Conservation (phyloP, 2,329 filamentous ascomycete species). For the Fusarium concolor region DNA sequence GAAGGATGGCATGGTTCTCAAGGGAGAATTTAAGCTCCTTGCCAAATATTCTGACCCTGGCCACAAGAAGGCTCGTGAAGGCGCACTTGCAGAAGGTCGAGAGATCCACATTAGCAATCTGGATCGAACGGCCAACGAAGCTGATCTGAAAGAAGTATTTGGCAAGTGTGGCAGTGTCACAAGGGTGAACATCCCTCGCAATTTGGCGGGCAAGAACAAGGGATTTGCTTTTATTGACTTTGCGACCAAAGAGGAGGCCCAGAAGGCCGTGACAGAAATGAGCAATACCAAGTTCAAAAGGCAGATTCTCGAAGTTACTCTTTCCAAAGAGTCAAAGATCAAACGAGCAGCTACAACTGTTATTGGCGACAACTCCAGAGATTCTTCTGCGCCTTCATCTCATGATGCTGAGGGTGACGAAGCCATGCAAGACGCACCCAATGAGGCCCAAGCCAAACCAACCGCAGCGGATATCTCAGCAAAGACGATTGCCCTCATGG, state of each 20-base stretch:
- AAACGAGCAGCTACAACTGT: slow-evolving; percentile 65
- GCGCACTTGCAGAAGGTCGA: slow-evolving; percentile 85
- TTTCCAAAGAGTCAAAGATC: slow-evolving; percentile 67
- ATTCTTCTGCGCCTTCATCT: slow-evolving; percentile 52
- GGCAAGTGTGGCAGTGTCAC: slow-evolving; percentile 80
- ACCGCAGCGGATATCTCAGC: slow-evolving; percentile 65
- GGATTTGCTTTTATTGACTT: slow-evolving; percentile 88
- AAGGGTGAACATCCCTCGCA: slow-evolving; percentile 76
- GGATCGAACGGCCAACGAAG: slow-evolving; percentile 70
- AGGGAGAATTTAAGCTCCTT: slow-evolving; percentile 74
- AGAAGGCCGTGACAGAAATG: slow-evolving; percentile 73
- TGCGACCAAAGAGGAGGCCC: slow-evolving; percentile 74
- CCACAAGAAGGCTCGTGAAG: slow-evolving; percentile 81
- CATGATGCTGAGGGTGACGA: slow-evolving; percentile 55
- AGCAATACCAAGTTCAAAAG: slow-evolving; percentile 77
- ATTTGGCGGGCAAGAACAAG: slow-evolving; percentile 74
- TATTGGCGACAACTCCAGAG: slow-evolving; percentile 48
- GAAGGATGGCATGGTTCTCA: slow-evolving; percentile 77
- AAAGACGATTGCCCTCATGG: slow-evolving; percentile 83
- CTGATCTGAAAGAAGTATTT: slow-evolving; percentile 78
- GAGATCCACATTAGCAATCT: slow-evolving; percentile 84
- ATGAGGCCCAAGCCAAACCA: slow-evolving; percentile 46
- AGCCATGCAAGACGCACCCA: slow-evolving; percentile 51
- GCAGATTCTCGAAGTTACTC: slow-evolving; percentile 74
- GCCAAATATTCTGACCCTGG: slow-evolving; percentile 87